These are phyloP conservation scores for Pythium scleroteichum DNA, from an alignment of 352 stramenopile species.

Conservation along the genomic window DNA sequence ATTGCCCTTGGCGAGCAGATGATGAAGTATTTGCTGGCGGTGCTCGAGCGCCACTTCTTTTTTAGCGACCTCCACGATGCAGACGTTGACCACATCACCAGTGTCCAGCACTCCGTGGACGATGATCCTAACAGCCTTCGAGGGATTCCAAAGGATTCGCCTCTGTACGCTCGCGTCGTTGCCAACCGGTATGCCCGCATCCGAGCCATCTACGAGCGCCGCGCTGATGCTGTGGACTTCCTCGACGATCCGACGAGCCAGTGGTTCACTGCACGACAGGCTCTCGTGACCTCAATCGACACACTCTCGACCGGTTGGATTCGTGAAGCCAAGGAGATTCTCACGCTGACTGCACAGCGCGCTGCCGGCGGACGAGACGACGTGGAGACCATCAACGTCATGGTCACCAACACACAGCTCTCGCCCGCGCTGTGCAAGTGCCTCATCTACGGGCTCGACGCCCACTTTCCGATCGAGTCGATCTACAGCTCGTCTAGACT, in stretches of 20 bases:
- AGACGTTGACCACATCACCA: slow-evolving; percentile 69
- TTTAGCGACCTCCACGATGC: slow-evolving; percentile 76
- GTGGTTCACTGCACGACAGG: slow-evolving; percentile 68
- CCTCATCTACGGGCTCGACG: slow-evolving; percentile 78
- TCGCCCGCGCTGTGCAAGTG: slow-evolving; percentile 82
- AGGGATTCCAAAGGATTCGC: neutral
- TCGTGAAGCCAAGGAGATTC: slow-evolving; percentile 53
- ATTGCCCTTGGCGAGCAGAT: slow-evolving; percentile 78
- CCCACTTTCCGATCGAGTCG: slow-evolving; percentile 71
- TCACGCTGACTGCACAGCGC: slow-evolving; percentile 46
- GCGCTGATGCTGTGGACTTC: slow-evolving; percentile 53
- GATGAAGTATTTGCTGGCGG: slow-evolving; percentile 81
- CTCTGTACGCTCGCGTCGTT: slow-evolving; percentile 2
- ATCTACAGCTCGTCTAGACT: slow-evolving; percentile 81
- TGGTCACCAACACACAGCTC: slow-evolving; percentile 84
- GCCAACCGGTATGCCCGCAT: slow-evolving; percentile 63
- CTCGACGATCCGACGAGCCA: slow-evolving; percentile 60
- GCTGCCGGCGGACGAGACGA: slow-evolving; percentile 4
- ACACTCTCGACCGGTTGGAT: slow-evolving; percentile 72
- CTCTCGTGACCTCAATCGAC: slow-evolving; percentile 73
- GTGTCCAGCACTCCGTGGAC: slow-evolving; percentile 1
- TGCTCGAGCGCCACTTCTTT: slow-evolving; percentile 86
- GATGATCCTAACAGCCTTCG: neutral
- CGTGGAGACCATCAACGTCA: slow-evolving; percentile 68
- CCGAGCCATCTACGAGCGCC: slow-evolving; percentile 77